A percentile compares a stretch with the other conserved stretches of the same genome.
Evolutionary conservation across 2,329 filamentous ascomycete species (phyloP).

Genomic region (Tolypocladium pustulatum): DNA sequence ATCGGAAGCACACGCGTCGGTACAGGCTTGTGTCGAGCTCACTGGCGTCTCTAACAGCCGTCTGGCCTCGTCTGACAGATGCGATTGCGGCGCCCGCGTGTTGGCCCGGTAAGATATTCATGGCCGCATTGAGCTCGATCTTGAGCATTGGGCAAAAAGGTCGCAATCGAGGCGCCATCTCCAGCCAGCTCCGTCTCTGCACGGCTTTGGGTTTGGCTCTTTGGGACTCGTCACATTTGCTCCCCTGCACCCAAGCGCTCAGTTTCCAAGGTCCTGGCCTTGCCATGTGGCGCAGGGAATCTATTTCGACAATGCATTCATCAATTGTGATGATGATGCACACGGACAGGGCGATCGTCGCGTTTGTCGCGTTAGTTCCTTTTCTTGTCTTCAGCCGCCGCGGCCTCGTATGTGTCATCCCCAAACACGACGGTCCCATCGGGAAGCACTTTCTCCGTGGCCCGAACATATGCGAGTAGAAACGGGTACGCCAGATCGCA

Average conservation of each 20-base stretch:
- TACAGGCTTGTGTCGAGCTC: background rate
- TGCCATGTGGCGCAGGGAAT: background rate
- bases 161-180: background rate
- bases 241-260: background rate
- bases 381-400: slow-evolving; percentile 10
- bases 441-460: slow-evolving; percentile 24
- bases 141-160: background rate
- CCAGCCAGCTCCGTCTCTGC: background rate
- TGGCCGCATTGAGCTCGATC: background rate
- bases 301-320: background rate
- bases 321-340: background rate
- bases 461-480: slow-evolving; percentile 26
- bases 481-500: slow-evolving; percentile 36
- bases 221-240: background rate
- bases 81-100: background rate
- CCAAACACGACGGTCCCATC: slow-evolving; percentile 25
- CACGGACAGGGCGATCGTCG: background rate
- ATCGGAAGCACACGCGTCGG: background rate
- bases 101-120: background rate
- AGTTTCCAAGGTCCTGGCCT: background rate
- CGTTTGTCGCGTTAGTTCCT: slow-evolving; percentile 3
- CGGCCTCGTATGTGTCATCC: background rate
- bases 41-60: background rate
- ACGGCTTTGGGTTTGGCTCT: background rate
- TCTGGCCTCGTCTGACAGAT: background rate